Base-by-base conservation (phyloP, 192 early-diverging fungal species). In the Coemansia sp. region DNA sequence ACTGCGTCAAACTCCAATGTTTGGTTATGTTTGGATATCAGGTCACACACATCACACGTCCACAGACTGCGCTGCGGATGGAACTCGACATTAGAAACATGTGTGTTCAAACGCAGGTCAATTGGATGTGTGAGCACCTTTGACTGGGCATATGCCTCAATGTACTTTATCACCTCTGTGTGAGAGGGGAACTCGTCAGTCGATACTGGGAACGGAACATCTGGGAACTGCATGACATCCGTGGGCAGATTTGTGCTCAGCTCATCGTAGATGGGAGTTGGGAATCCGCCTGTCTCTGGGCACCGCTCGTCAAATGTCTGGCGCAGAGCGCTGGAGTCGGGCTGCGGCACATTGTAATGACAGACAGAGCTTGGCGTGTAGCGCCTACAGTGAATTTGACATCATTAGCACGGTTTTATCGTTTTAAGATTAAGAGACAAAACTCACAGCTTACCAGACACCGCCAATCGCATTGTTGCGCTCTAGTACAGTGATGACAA, bases 191-290 rank as follows among this genome's bases (percentile, higher is more conserved):
- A 86, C n/a, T 72, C 52, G 5, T 78, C 72, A 2, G 63, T 57
- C 1, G 67, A 23, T 1, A 18, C 2, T 9, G 64, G 68, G 37
- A 84, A 86, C 4, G 70, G 63, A 18, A 70, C 37, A 51, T 74
- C 79, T 3, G 71, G 66, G 55, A 70, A 84, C 40, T 74, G 68
- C 85, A 86, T 86, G 3, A 84, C 75, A 20, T 71, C 67, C 7
- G 52, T 81, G 23, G 85, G 81, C n/a, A 86, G 44, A 48, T 86
- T 86, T 18, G 85, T 82, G 36, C 70, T 69, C 1, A 86, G 61
- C 9, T 69, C 61, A n/a, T 68, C 59, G 57, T 86, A 84, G 14
- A 66, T 67, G 21, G 57, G 62, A 47, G 53, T 76, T 26, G 57
- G 84, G 59, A 58, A 84, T 18, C 56, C 60, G 26, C 25, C 64